Conservation (phyloP, 139 green algal genomes). For the Chlorokybus atmophyticus region DNA sequence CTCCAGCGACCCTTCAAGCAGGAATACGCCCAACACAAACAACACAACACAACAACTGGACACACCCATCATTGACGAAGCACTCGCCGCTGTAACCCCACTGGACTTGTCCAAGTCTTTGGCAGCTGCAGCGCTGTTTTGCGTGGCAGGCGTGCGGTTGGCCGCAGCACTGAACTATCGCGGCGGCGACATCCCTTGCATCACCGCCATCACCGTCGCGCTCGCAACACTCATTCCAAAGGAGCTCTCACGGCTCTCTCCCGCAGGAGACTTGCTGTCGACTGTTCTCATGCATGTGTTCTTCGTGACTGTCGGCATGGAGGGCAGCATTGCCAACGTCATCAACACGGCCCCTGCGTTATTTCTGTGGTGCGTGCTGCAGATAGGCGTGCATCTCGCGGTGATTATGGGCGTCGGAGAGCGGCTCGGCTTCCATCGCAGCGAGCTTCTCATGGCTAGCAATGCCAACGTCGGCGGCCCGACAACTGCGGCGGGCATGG, state of each 20-base stretch:
- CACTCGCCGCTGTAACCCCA: not conserved
- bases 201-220: slow-evolving; percentile 53
- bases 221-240: slow-evolving; percentile 47
- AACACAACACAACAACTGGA: too few relatives aligned
- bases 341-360: slow-evolving; percentile 60
- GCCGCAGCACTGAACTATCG: slow-evolving; percentile 11
- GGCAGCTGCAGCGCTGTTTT: slow-evolving; percentile 15
- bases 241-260: slow-evolving; percentile 35
- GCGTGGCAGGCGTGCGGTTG: slow-evolving; percentile 14
- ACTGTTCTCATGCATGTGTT: slow-evolving; percentile 62
- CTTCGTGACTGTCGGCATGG: slow-evolving; percentile 72
- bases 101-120: slow-evolving; percentile 17
- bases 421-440: slow-evolving; percentile 39
- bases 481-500: slow-evolving; percentile 79
- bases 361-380: slow-evolving; percentile 66
- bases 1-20: not conserved
- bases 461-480: slow-evolving; percentile 89
- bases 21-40: too few relatives aligned
- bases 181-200: slow-evolving; percentile 41
- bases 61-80: too few relatives aligned
- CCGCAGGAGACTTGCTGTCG: slow-evolving; percentile 57
- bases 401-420: slow-evolving; percentile 41
- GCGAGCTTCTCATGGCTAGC: slow-evolving; percentile 60
- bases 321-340: slow-evolving; percentile 54
- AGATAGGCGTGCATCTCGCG: slow-evolving; percentile 23